Conservation (phyloP, 2,329 filamentous ascomycete species). For the Aspergillus intermedius region DNA sequence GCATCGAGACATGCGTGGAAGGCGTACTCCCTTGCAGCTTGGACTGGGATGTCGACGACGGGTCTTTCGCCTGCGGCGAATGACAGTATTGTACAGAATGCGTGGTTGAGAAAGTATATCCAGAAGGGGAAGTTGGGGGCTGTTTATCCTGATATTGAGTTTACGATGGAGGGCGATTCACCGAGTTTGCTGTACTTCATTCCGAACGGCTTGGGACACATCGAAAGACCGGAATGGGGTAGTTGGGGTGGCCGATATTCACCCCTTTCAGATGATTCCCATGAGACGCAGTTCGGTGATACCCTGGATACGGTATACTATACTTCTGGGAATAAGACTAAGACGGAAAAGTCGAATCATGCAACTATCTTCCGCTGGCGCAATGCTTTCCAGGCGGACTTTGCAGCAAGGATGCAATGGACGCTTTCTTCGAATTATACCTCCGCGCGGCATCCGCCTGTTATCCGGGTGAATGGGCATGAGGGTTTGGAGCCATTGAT, state of each 20-base stretch:
- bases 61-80: conserved; percentile 43
- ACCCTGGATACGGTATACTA: conserved; percentile 22
- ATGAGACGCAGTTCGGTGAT: conserved; percentile 5
- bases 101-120: conserved; percentile 50
- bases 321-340: conserved; percentile 22
- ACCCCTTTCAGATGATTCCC: conserved; percentile 2
- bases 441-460: conserved; percentile 18
- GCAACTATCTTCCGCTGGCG: conserved; percentile 52
- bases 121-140: conserved; percentile 46
- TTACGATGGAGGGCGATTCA: conserved; percentile 49
- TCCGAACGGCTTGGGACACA: conserved; percentile 36
- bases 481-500: conserved; percentile 2
- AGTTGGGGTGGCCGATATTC: conserved; percentile 39
- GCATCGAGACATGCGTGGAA: conserved; percentile 51
- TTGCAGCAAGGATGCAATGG: conserved; percentile 45
- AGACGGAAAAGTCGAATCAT: conserved; percentile 34
- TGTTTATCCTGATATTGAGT: conserved; percentile 44
- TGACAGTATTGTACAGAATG: conserved; percentile 46
- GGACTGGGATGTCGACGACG: conserved; percentile 48
- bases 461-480: conserved; percentile 13
- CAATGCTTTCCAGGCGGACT: conserved; percentile 47
- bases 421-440: conserved; percentile 21
- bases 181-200: conserved; percentile 38
- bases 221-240: conserved; percentile 36
- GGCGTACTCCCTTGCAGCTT: conserved; percentile 49